These are phyloP conservation scores for Metschnikowia matae DNA, from an alignment of 805 yeast species.

Conservation along the genomic window DNA sequence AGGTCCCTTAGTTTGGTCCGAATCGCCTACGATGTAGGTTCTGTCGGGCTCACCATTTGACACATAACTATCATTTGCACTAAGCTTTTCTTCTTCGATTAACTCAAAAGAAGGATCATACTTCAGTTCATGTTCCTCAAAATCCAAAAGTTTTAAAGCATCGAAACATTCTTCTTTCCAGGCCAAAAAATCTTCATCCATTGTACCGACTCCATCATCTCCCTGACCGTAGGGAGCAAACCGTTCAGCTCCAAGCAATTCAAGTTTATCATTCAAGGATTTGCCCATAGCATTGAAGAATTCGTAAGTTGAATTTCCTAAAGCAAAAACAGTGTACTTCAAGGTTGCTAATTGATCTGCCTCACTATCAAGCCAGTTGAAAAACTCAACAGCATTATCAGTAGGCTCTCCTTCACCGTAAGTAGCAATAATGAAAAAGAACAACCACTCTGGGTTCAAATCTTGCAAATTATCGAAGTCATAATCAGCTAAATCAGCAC, in stretches of 20 bases:
- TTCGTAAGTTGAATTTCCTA: conserved; percentile 94
- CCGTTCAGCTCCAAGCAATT: conserved; percentile 64
- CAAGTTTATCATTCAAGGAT: conserved; percentile 48
- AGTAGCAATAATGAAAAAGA: conserved; percentile 74
- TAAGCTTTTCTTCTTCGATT: conserved; percentile 30
- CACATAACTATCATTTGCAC: conserved; percentile 29
- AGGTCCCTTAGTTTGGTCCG: conserved; percentile 58
- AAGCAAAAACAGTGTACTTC: conserved; percentile 76
- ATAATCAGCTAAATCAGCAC: conserved; percentile 83
- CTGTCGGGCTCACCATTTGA: conserved; percentile 78
- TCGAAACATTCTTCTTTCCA: conserved; percentile 86
- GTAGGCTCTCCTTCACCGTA: conserved; percentile 99
- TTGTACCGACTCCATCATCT: conserved; percentile 91
- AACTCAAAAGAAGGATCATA: conserved; percentile 68
- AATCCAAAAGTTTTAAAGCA: conserved; percentile 56
- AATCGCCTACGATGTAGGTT: conserved; percentile 29
- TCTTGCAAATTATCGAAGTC: conserved; percentile 75
- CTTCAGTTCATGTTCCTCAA: conserved; percentile 74
- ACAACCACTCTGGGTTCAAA: conserved; percentile 53
- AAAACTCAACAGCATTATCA: conserved; percentile 83
- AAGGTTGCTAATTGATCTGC: conserved; percentile 52
- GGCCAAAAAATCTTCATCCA: conserved; percentile 89
- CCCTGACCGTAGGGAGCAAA: conserved; percentile 84
- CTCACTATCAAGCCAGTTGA: conserved; percentile 58
- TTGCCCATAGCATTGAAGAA: conserved; percentile 81